Evolutionary conservation across 176 grass and related monocot genomes (phyloP), one percentile per base, ranked within the genome.

Genomic region (Zea luxurians): DNA sequence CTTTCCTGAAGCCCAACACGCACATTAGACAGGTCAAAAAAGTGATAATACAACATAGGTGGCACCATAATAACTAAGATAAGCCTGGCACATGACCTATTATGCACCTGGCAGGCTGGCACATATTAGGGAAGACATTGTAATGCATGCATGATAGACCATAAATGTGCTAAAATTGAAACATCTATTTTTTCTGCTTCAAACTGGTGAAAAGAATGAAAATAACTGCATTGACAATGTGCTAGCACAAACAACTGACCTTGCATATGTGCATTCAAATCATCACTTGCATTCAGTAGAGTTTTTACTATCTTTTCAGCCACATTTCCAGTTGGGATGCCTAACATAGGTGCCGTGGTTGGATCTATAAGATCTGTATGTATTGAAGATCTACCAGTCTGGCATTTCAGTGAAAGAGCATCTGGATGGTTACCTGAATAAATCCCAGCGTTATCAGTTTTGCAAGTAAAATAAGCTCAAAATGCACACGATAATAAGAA

Each of bases 191-290:
- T 21, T 3, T 66, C 62, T 42, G 36, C 17, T 54, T 66, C 1
- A 5, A 18, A 49, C 13, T 66, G 4, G 17, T 78, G 5, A 53
- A 20, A 17, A 66, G 36, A 41, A 18, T 13, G 10, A 40, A 65
- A 37, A 48, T 13, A 75, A 59, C 5, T 74, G 10, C 64, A 78
- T 70, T 77, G 60, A 65, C 48, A 80, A 58, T 79, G 48, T 13
- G 35, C 49, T 66, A 81, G 20, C 21, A 41, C 60, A 85, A 78
- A 79, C 42, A 85, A 85, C 73, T 85, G 38, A 89, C 87, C 87
- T 85, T 85, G 79, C 46, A 50, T 35, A 20, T 85, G 78, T 20
- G 69, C 82, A 82, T 61, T 37, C 52, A 72, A 20, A 78, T 78
- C 50, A 38, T 68, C 60, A 16, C 70, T 68, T 52, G 61, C 66